Evolutionary conservation across 805 yeast species (phyloP).

Genomic region (Ogataea paraovalis): DNA sequence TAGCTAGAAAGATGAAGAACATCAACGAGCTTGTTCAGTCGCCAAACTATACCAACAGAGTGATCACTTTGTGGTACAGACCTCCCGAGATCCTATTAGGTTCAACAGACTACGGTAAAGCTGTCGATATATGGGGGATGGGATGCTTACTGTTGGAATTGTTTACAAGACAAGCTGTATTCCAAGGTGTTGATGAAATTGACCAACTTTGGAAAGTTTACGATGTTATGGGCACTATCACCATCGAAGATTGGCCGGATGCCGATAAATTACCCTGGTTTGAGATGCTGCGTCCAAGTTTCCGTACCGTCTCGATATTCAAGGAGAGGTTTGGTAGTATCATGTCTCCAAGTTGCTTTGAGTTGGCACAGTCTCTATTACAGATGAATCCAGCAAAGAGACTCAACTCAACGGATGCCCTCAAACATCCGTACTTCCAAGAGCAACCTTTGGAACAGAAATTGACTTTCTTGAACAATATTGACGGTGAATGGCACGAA

Average conservation of each 20-base stretch:
- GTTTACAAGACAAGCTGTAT: constrained; percentile 68
- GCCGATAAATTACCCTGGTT: constrained; percentile 88
- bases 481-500: constrained; percentile 93
- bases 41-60: constrained; percentile 90
- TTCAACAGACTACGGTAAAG: constrained; percentile 83
- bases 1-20: constrained; percentile 71
- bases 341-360: constrained; percentile 52
- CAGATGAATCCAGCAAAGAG: constrained; percentile 66
- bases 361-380: constrained; percentile 61
- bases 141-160: constrained; percentile 88
- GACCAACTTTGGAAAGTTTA: constrained; percentile 76
- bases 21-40: constrained; percentile 42
- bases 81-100: constrained; percentile 94
- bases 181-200: constrained; percentile 87
- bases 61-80: constrained; percentile 94
- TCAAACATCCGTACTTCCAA: constrained; percentile 65
- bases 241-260: constrained; percentile 67
- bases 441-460: constrained; percentile 66
- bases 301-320: constrained; percentile 35
- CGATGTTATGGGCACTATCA: constrained; percentile 85
- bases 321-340: constrained; percentile 36
- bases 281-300: constrained; percentile 69
- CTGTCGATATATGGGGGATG: constrained; percentile 95
- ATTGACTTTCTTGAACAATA: constrained; percentile 48
- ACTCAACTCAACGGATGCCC: constrained; percentile 64